Percentiles rank a stretch among this genome's conserved stretches.
phyloP scores from a whole-genome alignment of 2,329 filamentous ascomycete genomes.

The Colletotrichum truncatum region DNA sequence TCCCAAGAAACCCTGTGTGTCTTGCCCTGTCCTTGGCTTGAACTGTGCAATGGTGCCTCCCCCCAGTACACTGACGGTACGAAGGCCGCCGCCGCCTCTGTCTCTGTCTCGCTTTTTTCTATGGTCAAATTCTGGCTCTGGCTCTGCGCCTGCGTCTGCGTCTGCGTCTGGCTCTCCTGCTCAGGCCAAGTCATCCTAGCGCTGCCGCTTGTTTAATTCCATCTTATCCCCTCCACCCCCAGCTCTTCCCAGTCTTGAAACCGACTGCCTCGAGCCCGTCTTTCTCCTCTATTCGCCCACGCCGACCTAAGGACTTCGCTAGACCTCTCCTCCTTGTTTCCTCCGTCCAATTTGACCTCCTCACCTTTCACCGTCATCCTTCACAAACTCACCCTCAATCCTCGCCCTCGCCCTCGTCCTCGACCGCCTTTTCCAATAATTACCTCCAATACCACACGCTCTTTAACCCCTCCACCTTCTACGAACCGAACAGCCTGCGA shows the following conservation, averaged over 20 bases:
- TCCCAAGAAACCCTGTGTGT: slow-evolving; percentile 21
- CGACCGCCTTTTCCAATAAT: background rate
- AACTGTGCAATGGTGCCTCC: background rate
- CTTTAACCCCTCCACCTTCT: background rate
- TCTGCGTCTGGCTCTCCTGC: slow-evolving; percentile 5
- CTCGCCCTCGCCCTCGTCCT: background rate
- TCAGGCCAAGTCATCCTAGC: slow-evolving; percentile 26
- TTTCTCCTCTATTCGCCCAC: slow-evolving; percentile 17
- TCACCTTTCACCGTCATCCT: background rate
- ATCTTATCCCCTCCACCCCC: slow-evolving; percentile 32
- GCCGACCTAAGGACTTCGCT: slow-evolving; percentile 12
- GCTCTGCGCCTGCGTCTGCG: background rate
- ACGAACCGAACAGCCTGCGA: background rate
- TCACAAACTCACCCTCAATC: no score
- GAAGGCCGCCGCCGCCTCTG: background rate
- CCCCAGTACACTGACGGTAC: slow-evolving; percentile 5
- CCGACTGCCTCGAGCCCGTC: slow-evolving; percentile 16
- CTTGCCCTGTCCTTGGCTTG: slow-evolving; percentile 26
- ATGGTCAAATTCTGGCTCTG: background rate
- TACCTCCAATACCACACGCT: slow-evolving; percentile 5
- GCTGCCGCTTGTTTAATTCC: slow-evolving; percentile 29
- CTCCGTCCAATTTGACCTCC: slow-evolving; percentile 4
- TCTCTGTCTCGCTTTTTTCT: background rate
- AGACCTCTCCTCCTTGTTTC: slow-evolving; percentile 21
- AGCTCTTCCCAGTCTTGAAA: slow-evolving; percentile 29